Conservation (phyloP, 352 stramenopile genomes). For the Globisporangium acanthophoron region DNA sequence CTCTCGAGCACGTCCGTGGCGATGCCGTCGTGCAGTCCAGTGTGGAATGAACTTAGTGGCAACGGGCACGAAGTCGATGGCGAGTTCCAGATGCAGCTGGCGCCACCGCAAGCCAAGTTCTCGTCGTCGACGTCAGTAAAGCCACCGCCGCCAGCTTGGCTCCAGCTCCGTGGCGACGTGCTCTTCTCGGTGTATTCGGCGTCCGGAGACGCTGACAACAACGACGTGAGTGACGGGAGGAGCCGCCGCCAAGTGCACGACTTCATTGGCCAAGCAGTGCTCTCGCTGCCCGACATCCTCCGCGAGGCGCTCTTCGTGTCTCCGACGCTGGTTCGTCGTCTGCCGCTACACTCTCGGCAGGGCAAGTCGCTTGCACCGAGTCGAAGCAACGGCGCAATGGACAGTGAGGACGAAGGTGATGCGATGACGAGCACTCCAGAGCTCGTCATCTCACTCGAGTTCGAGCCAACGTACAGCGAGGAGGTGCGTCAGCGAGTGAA, state of each 20-base stretch:
- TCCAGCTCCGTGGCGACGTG: conserved; percentile 48
- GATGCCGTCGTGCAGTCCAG: conserved; percentile 21
- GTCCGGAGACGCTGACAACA: background rate
- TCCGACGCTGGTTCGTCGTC: conserved; percentile 15
- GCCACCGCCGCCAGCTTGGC: conserved; percentile 30
- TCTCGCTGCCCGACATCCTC: conserved; percentile 36
- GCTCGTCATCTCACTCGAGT: conserved; percentile 37
- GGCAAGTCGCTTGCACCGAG: conserved; percentile 18
- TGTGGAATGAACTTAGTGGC: conserved; percentile 27
- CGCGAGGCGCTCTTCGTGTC: conserved; percentile 23
- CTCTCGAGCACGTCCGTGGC: conserved; percentile 31
- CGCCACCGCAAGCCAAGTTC: conserved; percentile 15
- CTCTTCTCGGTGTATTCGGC: conserved; percentile 55
- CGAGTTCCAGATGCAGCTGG: conserved; percentile 43
- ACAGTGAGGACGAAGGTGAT: background rate
- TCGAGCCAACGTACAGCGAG: conserved; percentile 25
- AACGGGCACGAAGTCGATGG: conserved; percentile 7
- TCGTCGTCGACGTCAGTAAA: background rate
- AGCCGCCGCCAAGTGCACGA: conserved; percentile 16
- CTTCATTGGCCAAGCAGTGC: conserved; percentile 48
- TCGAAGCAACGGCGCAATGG: background rate
- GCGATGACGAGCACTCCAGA: conserved; percentile 1
- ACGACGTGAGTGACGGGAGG: background rate
- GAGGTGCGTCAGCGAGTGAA: conserved; percentile 2
- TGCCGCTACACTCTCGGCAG: conserved; percentile 34